A percentile compares a stretch with the other conserved stretches of the same genome.
Conservation (phyloP, 495 filamentous ascomycete species). For the Penicillium fimorum region DNA sequence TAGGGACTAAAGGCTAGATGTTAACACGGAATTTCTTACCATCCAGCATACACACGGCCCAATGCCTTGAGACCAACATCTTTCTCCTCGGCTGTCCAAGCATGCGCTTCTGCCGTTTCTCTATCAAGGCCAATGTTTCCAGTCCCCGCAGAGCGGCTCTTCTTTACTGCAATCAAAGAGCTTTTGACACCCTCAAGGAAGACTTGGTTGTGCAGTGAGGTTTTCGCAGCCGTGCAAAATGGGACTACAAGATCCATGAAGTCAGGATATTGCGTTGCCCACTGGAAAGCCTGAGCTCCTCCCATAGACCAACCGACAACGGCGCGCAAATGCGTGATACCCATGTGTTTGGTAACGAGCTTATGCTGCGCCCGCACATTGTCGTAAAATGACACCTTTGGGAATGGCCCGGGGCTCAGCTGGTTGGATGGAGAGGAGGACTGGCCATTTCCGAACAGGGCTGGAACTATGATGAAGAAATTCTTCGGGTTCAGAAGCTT, state of each 20-base stretch:
- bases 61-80: slow-evolving; percentile 66
- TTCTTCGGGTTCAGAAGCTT: slow-evolving; percentile 58
- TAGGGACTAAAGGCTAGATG: neutral
- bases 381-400: slow-evolving; percentile 62
- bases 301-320: slow-evolving; percentile 75
- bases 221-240: slow-evolving; percentile 67
- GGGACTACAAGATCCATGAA: slow-evolving; percentile 66
- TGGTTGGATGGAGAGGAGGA: slow-evolving; percentile 69
- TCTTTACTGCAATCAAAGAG: slow-evolving; percentile 62
- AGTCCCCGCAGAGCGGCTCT: slow-evolving; percentile 49
- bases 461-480: slow-evolving; percentile 69
- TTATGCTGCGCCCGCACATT: slow-evolving; percentile 67
- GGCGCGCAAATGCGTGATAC: slow-evolving; percentile 58
- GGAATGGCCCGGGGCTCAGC: slow-evolving; percentile 53
- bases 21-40: slow-evolving; percentile 37
- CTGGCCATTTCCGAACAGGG: slow-evolving; percentile 71
- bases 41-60: slow-evolving; percentile 70
- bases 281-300: slow-evolving; percentile 65
- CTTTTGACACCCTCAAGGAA: slow-evolving; percentile 71
- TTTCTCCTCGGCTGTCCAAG: slow-evolving; percentile 56
- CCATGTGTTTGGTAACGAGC: slow-evolving; percentile 62
- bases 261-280: slow-evolving; percentile 69
- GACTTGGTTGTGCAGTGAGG: slow-evolving; percentile 68
- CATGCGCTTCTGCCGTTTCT: slow-evolving; percentile 37
- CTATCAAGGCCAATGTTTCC: slow-evolving; percentile 38